Evolutionary conservation across 768 basidiomycete genomes (phyloP).

Genomic region (Suillus occidentalis): DNA sequence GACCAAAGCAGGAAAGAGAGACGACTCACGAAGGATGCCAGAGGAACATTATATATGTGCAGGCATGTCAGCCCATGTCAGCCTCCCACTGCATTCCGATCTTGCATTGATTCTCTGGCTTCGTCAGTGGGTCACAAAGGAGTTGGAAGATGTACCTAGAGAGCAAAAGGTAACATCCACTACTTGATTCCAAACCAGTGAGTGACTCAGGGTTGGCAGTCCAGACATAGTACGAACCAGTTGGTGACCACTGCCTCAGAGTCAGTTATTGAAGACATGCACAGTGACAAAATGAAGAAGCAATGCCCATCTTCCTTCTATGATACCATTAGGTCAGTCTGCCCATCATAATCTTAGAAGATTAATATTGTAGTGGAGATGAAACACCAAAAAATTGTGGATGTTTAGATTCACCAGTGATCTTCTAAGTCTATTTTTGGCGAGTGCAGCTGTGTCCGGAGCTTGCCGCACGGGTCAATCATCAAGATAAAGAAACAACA

Average conservation of each 20-base stretch:
- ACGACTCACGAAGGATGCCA: not conserved
- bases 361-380: not conserved
- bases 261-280: not conserved
- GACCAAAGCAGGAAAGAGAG: not conserved
- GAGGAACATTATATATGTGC: not conserved
- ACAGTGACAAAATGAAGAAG: not conserved
- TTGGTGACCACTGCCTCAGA: not conserved
- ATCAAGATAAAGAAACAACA: not conserved
- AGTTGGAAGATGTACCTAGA: not conserved
- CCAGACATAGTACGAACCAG: not conserved
- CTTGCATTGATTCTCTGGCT: not conserved
- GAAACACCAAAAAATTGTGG: not conserved
- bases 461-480: not conserved
- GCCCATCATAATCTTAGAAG: not conserved
- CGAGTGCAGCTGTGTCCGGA: not conserved
- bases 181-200: not conserved
- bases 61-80: constrained; percentile 2
- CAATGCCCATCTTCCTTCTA: not conserved
- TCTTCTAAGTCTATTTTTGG: not conserved
- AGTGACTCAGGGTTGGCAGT: no score
- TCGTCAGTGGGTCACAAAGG: not conserved
- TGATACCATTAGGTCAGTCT: not conserved
- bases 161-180: not conserved
- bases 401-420: not conserved
- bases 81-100: not conserved